Base-by-base conservation (phyloP, 176 grass and related monocot species). In the Panicum miliaceum region DNA sequence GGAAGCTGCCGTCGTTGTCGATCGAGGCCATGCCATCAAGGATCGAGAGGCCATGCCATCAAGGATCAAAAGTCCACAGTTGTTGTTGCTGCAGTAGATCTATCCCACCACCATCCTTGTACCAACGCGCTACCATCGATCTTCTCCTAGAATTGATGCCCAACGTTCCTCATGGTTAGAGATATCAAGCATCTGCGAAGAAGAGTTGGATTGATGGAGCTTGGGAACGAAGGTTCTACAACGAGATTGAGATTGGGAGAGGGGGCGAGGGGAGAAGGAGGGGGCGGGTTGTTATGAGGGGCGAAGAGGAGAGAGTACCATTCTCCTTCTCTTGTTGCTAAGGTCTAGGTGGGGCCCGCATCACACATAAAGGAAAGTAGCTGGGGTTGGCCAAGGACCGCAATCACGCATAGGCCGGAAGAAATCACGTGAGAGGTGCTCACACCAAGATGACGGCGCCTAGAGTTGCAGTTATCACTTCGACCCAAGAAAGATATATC, bases 251-350 rank as follows among this genome's bases (percentile, higher is more conserved):
- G 68, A 47, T 23, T 0, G 2, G 7, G 18, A 22, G 22, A 6
- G 40, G 12, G 0, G 2, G 12, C 0, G 5, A 0, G 5, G 40
- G 12, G n/a, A 2, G n/a, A 12, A 0, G 0, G 19, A 9, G 22
- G n/a, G 12, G 22, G 7, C 1, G 40, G 3, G 29, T 32, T 32
- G 29, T 32, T 32, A 32, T 32, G 29, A 15, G 40, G 3, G 22
- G 14, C 14, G 6, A 26, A 43, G 25, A 43, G 5, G 41, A 46
- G n/a, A 46, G 41, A 13, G 12, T 14, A 26, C 7, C 23, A 41
- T 22, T 70, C 22, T 10, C 22, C 43, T 71, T 46, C 22, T 71
- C 22, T 71, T 46, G 11, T 26, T 46, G 42, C n/a, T 8, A 26
- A 46, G 40, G 7, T 46, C 9, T 43, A 14, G 67, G n/a, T 14